Evolutionary conservation across 75 land plant genomes (phyloP), one percentile per base, ranked within the genome.

Genomic region (Pinus tabuliformis): DNA sequence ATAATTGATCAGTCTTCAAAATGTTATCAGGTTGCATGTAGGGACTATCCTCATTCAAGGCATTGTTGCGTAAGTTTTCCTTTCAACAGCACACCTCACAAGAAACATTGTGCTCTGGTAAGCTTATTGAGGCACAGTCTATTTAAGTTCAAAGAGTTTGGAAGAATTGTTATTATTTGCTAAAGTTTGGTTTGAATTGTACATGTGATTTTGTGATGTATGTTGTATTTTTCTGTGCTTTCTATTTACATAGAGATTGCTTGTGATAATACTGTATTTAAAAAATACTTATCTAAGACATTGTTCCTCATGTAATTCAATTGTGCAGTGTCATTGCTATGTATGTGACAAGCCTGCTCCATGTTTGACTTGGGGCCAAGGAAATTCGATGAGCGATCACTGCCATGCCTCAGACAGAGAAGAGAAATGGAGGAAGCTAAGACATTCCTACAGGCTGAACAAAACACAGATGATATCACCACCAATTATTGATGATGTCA

Each of bases 391-490:
- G 62, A 26, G 56, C 30, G 88, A 86, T 78, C 96, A 93, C 79
- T 93, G 93, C 76, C 91, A 93, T 78, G 87, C 96, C 18, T 89
- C 82, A 59, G 91, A 93, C 58, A 89, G 86, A 64, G 90, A 93
- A 13, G 82, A 63, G 5, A 75, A 39, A 11, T 93, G 91, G 91
- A 86, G 73, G 36, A 15, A 73, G 17, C 22, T 79, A 45, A 79
- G 95, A 71, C 5, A 60, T 60, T 18, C 62, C 21, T 20, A 18
- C 20, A 60, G 6, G 18, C 1, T n/a, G 5, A 18, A 17, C 11
- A 59, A 59, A 59, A 59, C 61, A 6, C 0, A 60, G 52, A 8
- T 49, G 52, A 7, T 49, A 49, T 49, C 9, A 9, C 11, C 52
- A 8, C 11, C 52, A 9, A 49, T 9, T 8, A 0, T 49, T 49